These are phyloP conservation scores for Orbilia quercus DNA, from an alignment of 2,329 filamentous ascomycete genomes.

Conservation along the genomic window DNA sequence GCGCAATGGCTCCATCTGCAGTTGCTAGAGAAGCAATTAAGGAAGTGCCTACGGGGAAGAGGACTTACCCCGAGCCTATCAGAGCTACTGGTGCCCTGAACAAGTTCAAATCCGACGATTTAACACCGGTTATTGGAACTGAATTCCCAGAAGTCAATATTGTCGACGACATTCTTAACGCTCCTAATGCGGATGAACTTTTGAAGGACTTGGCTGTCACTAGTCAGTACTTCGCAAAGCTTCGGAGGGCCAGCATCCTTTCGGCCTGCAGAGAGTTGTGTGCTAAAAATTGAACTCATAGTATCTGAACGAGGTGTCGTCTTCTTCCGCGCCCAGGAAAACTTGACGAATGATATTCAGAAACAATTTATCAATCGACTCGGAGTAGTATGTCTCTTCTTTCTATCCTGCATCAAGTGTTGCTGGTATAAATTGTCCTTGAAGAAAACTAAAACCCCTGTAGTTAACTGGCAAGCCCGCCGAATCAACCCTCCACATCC, in stretches of 20 bases:
- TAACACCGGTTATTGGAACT: slow-evolving; percentile 72
- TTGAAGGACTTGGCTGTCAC: slow-evolving; percentile 75
- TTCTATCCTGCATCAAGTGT: background rate
- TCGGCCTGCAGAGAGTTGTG: no score
- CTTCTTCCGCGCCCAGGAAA: slow-evolving; percentile 74
- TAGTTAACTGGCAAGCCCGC: slow-evolving; percentile 67
- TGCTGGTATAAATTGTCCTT: background rate
- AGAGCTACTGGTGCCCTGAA: slow-evolving; percentile 26
- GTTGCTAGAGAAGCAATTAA: slow-evolving; percentile 33
- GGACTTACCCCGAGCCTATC: slow-evolving; percentile 37
- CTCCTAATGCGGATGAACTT: slow-evolving; percentile 72
- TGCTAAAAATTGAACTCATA: slow-evolving; percentile 57
- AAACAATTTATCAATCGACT: slow-evolving; percentile 73
- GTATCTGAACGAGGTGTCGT: slow-evolving; percentile 77
- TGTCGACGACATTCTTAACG: slow-evolving; percentile 71
- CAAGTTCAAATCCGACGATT: slow-evolving; percentile 65
- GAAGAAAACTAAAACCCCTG: background rate
- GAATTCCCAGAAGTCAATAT: slow-evolving; percentile 69
- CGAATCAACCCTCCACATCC: slow-evolving; percentile 71
- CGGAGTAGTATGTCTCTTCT: slow-evolving; percentile 67
- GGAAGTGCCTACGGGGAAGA: slow-evolving; percentile 30
- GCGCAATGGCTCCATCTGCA: slow-evolving; percentile 43
- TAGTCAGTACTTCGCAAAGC: slow-evolving; percentile 22
- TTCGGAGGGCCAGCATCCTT: no score
- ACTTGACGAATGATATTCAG: slow-evolving; percentile 71